A percentile compares a stretch with the other conserved stretches of the same genome.
Conservation (phyloP, 305 asterid species). For the Fraxinus dipetala region DNA sequence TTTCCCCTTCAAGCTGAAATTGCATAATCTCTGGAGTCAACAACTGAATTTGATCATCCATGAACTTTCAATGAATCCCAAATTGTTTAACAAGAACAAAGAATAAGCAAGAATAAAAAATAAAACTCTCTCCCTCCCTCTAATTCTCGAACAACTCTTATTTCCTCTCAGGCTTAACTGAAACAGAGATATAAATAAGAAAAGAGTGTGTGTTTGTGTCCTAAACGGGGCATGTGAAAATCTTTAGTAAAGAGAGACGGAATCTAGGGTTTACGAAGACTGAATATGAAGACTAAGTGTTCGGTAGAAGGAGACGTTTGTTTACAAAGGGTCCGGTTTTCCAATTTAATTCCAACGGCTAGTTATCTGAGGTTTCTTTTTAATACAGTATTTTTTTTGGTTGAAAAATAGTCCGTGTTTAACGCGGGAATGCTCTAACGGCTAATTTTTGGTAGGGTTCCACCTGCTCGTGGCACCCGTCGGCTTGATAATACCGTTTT, state of each 20-base stretch:
- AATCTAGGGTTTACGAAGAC: conserved; percentile 21
- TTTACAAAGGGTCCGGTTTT: conserved; percentile 4
- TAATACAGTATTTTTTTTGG: not conserved
- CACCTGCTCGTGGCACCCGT: not conserved
- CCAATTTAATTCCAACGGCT: conserved; percentile 48
- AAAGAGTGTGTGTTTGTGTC: not conserved
- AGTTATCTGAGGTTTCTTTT: conserved; percentile 21
- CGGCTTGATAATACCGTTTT: not conserved
- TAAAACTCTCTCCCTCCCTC: not conserved
- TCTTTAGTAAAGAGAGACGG: conserved; percentile 29
- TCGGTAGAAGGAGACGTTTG: conserved; percentile 14
- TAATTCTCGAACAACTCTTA: not conserved
- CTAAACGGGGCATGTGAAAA: conserved; percentile 26
- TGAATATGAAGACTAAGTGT: conserved; percentile 19
- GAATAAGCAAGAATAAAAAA: not conserved
- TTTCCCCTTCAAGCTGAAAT: conserved; percentile 5
- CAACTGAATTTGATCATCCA: conserved; percentile 36
- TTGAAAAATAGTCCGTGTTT: conserved; percentile 41
- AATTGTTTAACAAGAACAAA: conserved; percentile 1
- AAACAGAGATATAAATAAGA: conserved; percentile 22
- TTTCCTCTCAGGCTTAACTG: conserved; percentile 15
- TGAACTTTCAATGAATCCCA: conserved; percentile 25
- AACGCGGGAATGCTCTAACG: conserved; percentile 49
- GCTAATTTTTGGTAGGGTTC: conserved; percentile 38
- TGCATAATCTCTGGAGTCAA: conserved; percentile 9